Evolutionary conservation across 2,329 filamentous ascomycete genomes (phyloP).

Genomic region (Pestalotiopsis sp.): DNA sequence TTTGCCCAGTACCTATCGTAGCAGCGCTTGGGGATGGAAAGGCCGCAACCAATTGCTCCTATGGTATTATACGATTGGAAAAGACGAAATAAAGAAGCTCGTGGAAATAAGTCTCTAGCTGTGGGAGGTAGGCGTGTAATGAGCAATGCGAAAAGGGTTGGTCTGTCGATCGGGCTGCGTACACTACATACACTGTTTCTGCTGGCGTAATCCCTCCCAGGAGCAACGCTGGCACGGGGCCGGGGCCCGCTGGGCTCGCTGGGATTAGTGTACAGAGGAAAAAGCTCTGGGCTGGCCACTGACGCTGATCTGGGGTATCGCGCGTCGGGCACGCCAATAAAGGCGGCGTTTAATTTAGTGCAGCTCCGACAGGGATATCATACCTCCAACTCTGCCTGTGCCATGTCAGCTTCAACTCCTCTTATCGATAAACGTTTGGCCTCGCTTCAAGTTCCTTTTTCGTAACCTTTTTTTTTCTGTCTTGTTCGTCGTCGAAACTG

Average conservation of each 20-base stretch:
- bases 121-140: not conserved
- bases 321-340: not conserved
- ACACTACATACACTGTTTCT: not conserved
- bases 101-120: not conserved
- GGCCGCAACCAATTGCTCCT: not conserved
- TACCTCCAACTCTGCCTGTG: too few species aligned
- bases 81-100: too few species aligned
- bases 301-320: conserved; percentile 14
- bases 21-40: not conserved
- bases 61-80: not conserved
- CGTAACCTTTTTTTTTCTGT: too few species aligned
- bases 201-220: not conserved
- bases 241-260: not conserved
- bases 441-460: too few species aligned
- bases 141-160: not conserved
- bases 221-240: not conserved
- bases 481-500: too few species aligned
- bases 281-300: not conserved
- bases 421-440: too few species aligned
- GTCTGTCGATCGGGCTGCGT: not conserved
- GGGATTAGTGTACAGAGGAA: too few species aligned
- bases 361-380: not conserved
- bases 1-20: conserved; percentile 7
- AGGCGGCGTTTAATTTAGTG: conserved; percentile 2
- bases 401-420: too few species aligned